A percentile compares a stretch with the other conserved stretches of the same genome.
Conservation (phyloP, 352 stramenopile species). For the Globisporangium apiculatum region DNA sequence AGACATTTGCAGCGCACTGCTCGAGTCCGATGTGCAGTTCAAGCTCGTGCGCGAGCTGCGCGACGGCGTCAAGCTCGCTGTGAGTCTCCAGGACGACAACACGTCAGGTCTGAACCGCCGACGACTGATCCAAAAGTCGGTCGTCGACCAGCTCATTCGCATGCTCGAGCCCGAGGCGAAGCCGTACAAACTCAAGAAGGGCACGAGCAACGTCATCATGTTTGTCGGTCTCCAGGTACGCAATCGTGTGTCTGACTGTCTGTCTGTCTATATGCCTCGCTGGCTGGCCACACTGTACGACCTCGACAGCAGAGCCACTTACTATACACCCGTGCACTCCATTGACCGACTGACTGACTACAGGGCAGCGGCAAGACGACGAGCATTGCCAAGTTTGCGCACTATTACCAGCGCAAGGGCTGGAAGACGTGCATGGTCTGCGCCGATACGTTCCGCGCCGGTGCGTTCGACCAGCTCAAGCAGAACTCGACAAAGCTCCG, state of each 20-base stretch:
- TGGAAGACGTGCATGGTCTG: conserved; percentile 99
- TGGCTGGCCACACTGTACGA: background rate
- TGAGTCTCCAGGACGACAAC: conserved; percentile 72
- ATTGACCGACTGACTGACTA: conserved; percentile 2
- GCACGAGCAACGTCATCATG: conserved; percentile 91
- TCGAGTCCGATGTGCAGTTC: conserved; percentile 88
- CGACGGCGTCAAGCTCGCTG: conserved; percentile 85
- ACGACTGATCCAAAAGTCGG: conserved; percentile 87
- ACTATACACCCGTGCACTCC: background rate
- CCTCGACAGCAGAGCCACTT: too few relatives aligned
- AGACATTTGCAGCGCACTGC: conserved; percentile 87
- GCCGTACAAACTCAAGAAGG: conserved; percentile 89
- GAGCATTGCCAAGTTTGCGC: conserved; percentile 98
- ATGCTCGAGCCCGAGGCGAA: conserved; percentile 86
- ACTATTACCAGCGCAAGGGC: conserved; percentile 97
- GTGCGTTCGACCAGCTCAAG: conserved; percentile 99
- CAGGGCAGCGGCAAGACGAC: conserved; percentile 99
- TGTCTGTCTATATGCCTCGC: background rate
- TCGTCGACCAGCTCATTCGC: conserved; percentile 85
- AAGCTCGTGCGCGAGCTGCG: conserved; percentile 85
- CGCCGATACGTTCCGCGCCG: conserved; percentile 97
- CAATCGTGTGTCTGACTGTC: too few relatives aligned
- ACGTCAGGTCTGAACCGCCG: conserved; percentile 75
- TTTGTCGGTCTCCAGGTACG: conserved; percentile 78
- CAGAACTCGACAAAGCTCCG: conserved; percentile 98